Base-by-base conservation (phyloP, 495 filamentous ascomycete species). In the Hyaloscypha finlandica region DNA sequence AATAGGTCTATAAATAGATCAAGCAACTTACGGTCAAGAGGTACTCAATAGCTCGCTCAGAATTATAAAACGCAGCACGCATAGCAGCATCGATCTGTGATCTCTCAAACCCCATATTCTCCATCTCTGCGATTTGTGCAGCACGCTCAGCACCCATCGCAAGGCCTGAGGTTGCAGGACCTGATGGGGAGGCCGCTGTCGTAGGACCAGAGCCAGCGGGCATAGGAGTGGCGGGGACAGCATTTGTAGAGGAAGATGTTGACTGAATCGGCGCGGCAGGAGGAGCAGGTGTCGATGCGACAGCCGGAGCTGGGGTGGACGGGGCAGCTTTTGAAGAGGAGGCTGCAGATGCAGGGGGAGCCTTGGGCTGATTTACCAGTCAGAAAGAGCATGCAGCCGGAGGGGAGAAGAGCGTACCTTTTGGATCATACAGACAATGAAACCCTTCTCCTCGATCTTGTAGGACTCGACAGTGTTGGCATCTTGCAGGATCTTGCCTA, bases 371-470 rank as follows among this genome's bases (percentile, higher is more conserved):
- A 6, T 57, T 58, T 52, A 64, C 11, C 32, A 9, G 70, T 79
- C 66, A 76, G 68, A 39, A 68, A 29, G n/a, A 29, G 29, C 22
- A 61, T 19, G 55, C 14, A 56, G 14, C 54, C 67, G 31, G 5
- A 45, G 33, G 6, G 4, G 31, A 19, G 48, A 57, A 39, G 14
- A 8, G 35, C 45, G 16, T 85, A 97, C 94, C 91, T 98, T 97
- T 66, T 89, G 89, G 54, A 95, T 87, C 86, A 99, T 95, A 78
- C 95, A 99, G 53, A 99, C 96, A 71, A 99, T 90, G 77, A 97
- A 98, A 30, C 95, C 95, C 85, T 98, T 99, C 85, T 98, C 95
- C 80, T 99, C 94, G 66, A 99, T 97, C 80, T 90, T 96, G 82
- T 97, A 97, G 6, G 90, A 91, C 76, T 93, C 93, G 70, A 98